Evolutionary conservation across 352 stramenopile species (phyloP).

Genomic region (Thalassiosira hispida): DNA sequence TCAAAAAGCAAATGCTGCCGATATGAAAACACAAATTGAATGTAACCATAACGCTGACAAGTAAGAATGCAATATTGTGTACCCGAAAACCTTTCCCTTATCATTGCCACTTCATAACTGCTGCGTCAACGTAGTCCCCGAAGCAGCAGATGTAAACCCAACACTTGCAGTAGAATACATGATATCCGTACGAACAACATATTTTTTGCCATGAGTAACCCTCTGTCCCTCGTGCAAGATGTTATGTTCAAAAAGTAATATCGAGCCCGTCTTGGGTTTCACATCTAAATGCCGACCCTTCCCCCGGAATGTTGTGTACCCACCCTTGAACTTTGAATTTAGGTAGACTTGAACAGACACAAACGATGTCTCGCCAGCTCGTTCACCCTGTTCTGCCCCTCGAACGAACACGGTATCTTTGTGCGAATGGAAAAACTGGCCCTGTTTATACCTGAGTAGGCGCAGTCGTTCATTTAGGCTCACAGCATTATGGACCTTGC

Average conservation of each 20-base stretch:
- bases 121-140: slow-evolving; percentile 26
- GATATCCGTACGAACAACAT: slow-evolving; percentile 58
- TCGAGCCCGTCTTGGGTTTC: slow-evolving; percentile 47
- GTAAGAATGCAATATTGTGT: too few relatives aligned
- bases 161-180: slow-evolving; percentile 54
- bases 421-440: slow-evolving; percentile 62
- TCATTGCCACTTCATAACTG: slow-evolving; percentile 28
- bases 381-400: slow-evolving; percentile 12
- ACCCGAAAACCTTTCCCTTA: not conserved
- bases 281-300: slow-evolving; percentile 32
- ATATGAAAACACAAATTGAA: too few relatives aligned
- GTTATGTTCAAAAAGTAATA: slow-evolving; percentile 68
- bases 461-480: slow-evolving; percentile 60
- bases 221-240: slow-evolving; percentile 45
- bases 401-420: slow-evolving; percentile 43
- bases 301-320: slow-evolving; percentile 41
- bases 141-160: not conserved
- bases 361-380: slow-evolving; percentile 30
- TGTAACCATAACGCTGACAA: too few relatives aligned
- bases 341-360: slow-evolving; percentile 58
- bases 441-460: slow-evolving; percentile 56
- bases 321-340: slow-evolving; percentile 67
- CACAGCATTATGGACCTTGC: slow-evolving; percentile 14
- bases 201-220: slow-evolving; percentile 55
- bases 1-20: too few relatives aligned